phyloP scores from a whole-genome alignment of 2,329 filamentous ascomycete genomes.

The Raffaelea albimanens region DNA sequence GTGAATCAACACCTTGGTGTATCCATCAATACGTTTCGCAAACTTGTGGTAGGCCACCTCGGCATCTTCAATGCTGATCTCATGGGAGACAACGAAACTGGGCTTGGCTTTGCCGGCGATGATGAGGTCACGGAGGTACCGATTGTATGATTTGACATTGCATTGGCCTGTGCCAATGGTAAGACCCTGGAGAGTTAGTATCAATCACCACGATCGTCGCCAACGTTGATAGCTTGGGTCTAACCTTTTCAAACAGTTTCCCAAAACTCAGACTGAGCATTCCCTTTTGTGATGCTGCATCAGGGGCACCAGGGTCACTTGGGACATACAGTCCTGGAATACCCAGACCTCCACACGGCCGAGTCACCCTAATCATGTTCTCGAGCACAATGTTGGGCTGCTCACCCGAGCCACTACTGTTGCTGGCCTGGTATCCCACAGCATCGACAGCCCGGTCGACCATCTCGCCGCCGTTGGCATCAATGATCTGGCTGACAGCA shows the following conservation, averaged over 20 bases:
- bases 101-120: constrained; percentile 1
- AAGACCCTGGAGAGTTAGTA: neutral
- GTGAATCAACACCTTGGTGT: constrained; percentile 3
- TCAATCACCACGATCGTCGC: too few species aligned
- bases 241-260: too few species aligned
- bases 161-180: too few species aligned
- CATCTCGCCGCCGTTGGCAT: neutral
- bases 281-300: too few species aligned
- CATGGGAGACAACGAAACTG: constrained; percentile 2
- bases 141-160: neutral
- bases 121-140: constrained; percentile 1
- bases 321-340: too few species aligned
- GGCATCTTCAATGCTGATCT: neutral
- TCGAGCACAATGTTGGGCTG: neutral
- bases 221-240: too few species aligned
- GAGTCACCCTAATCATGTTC: neutral
- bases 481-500: constrained; percentile 14
- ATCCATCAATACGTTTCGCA: constrained; percentile 1
- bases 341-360: neutral
- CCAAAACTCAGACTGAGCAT: too few species aligned
- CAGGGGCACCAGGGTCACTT: too few species aligned
- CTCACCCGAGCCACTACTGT: neutral
- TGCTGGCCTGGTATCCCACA: neutral
- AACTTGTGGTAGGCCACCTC: neutral
- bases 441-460: constrained; percentile 2